phyloP scores from a whole-genome alignment of 2,329 filamentous ascomycete species.

The Fusarium devonianum region DNA sequence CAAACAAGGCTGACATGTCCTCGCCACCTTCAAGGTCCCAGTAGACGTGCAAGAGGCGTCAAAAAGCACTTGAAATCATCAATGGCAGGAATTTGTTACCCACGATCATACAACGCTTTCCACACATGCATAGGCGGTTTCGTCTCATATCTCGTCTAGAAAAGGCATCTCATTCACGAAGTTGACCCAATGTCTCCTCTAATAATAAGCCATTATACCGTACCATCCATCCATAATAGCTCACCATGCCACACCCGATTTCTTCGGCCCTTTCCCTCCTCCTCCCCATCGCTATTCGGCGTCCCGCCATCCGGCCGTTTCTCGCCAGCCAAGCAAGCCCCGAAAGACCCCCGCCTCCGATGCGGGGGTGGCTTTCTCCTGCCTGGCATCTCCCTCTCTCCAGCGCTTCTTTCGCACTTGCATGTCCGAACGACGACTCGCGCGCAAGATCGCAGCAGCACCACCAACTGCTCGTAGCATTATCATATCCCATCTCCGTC shows the following conservation, averaged over 20 bases:
- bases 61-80: too few relatives aligned
- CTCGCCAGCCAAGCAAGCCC: constrained; percentile 23
- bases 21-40: too few relatives aligned
- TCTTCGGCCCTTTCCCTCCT: constrained; percentile 17
- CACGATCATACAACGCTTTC: too few relatives aligned
- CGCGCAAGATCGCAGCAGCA: background rate
- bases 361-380: constrained; percentile 24
- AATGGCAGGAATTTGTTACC: too few relatives aligned
- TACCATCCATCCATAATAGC: too few relatives aligned
- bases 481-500: too few relatives aligned
- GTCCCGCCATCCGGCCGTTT: constrained; percentile 29
- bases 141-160: constrained; percentile 16
- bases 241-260: too few relatives aligned
- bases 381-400: too few relatives aligned
- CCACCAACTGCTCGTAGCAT: background rate
- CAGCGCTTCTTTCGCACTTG: constrained; percentile 33
- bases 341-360: constrained; percentile 19
- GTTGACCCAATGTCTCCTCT: background rate
- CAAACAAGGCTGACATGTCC: too few relatives aligned
- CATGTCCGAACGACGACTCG: constrained; percentile 28
- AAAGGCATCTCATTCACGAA: background rate
- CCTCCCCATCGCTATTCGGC: constrained; percentile 38
- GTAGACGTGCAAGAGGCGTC: too few relatives aligned
- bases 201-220: constrained; percentile 11
- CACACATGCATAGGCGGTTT: background rate